A percentile compares a stretch with the other conserved stretches of the same genome.
These are phyloP conservation scores for Euptelea pleiosperma DNA, from an alignment of 164 flowering plant species.

Conservation along the genomic window DNA sequence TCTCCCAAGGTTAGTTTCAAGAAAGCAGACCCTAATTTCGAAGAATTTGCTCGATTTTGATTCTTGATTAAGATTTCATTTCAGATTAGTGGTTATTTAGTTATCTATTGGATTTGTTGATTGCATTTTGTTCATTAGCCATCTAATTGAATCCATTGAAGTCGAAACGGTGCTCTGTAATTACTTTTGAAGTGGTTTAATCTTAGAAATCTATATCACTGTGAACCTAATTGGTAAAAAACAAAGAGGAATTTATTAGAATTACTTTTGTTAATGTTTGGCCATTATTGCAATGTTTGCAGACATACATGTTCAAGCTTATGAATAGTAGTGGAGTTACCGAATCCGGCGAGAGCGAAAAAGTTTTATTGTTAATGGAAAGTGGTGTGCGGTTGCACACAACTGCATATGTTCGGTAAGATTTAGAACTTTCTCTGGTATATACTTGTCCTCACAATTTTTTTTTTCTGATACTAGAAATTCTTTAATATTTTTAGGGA, in stretches of 20 bases:
- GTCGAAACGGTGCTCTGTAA: too few relatives aligned
- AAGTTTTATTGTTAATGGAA: slow-evolving; percentile 88
- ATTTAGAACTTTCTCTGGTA: background rate
- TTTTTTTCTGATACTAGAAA: background rate
- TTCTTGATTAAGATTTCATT: background rate
- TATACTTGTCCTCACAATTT: background rate
- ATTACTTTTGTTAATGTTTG: background rate
- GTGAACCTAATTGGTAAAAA: too few relatives aligned
- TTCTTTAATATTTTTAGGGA: slow-evolving; percentile 46
- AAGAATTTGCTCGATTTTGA: background rate
- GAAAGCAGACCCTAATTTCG: slow-evolving; percentile 12
- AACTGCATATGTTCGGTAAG: slow-evolving; percentile 77
- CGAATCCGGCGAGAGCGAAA: slow-evolving; percentile 96
- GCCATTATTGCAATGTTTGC: too few relatives aligned
- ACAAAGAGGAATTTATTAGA: background rate
- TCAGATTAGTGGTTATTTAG: background rate
- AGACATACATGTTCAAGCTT: slow-evolving; percentile 95
- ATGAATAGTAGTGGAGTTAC: slow-evolving; percentile 94
- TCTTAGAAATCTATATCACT: too few relatives aligned
- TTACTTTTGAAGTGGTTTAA: too few relatives aligned
- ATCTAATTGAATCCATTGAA: background rate
- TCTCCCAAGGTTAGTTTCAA: slow-evolving; percentile 67
- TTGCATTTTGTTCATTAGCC: background rate
- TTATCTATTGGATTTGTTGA: too few relatives aligned
- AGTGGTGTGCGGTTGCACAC: slow-evolving; percentile 94